A percentile compares a stretch with the other conserved stretches of the same genome.
Conservation (phyloP, 1,284 basidiomycete species). For the Boletus mariae region DNA sequence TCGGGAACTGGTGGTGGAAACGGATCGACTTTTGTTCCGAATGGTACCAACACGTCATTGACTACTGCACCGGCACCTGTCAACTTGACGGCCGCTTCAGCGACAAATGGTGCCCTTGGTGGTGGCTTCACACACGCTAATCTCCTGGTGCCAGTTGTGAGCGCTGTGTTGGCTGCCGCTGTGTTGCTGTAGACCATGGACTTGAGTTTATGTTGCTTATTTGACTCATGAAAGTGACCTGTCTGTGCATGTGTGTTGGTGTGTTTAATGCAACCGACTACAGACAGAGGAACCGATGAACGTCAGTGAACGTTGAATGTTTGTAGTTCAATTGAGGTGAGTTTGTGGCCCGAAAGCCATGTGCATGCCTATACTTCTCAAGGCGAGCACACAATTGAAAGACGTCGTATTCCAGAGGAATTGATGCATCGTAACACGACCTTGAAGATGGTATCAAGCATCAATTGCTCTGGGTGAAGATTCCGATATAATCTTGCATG, state of each 20-base stretch:
- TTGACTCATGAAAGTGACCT: slow-evolving; percentile 8
- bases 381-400: no score
- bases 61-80: slow-evolving; percentile 37
- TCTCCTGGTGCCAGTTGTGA: slow-evolving; percentile 7
- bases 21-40: slow-evolving; percentile 36
- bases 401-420: no score
- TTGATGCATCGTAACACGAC: no score
- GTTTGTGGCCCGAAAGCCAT: not conserved
- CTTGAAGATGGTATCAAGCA: no score
- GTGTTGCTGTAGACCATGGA: slow-evolving; percentile 14
- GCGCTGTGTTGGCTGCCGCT: slow-evolving; percentile 14
- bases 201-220: not conserved
- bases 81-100: slow-evolving; percentile 37
- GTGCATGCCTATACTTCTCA: no score
- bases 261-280: not conserved
- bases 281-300: not conserved
- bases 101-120: slow-evolving; percentile 12
- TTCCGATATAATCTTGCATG: no score
- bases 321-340: not conserved
- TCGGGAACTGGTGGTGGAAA: slow-evolving; percentile 38
- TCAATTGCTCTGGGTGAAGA: no score
- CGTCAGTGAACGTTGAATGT: not conserved
- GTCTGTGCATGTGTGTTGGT: not conserved
- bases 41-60: slow-evolving; percentile 33
- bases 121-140: slow-evolving; percentile 1